A percentile compares a stretch with the other conserved stretches of the same genome.
Evolutionary conservation across 495 filamentous ascomycete genomes (phyloP).

Genomic region (Penicillium waksmanii): DNA sequence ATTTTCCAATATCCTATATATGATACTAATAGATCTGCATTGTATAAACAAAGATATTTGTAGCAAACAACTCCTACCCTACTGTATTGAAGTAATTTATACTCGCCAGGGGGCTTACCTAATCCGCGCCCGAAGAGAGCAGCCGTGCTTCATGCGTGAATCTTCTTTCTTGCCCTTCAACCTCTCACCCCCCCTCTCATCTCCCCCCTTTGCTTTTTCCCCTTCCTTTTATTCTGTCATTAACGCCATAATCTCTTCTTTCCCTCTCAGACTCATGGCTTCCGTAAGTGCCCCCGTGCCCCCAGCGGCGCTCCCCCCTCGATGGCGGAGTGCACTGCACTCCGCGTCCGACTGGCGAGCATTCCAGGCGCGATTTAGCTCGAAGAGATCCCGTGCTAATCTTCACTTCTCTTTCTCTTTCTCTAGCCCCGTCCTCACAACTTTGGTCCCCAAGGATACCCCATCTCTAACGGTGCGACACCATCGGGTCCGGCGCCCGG

Average conservation of each 20-base stretch:
- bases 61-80: too few relatives aligned
- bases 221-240: constrained; percentile 25
- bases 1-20: too few relatives aligned
- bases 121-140: background rate
- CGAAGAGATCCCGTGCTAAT: constrained; percentile 9
- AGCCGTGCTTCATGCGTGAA: background rate
- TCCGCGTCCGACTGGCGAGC: constrained; percentile 15
- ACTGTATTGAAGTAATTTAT: too few relatives aligned
- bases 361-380: constrained; percentile 4
- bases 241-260: constrained; percentile 14
- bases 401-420: constrained; percentile 7
- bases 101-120: background rate
- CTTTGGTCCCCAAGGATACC: constrained; percentile 54
- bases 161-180: background rate
- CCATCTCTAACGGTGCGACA: constrained; percentile 52
- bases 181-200: background rate
- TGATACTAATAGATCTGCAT: too few relatives aligned
- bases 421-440: constrained; percentile 50
- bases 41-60: too few relatives aligned
- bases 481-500: constrained; percentile 53
- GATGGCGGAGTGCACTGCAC: constrained; percentile 10
- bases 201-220: background rate
- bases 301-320: constrained; percentile 18
- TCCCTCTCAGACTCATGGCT: constrained; percentile 48
- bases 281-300: constrained; percentile 48